Conservation (phyloP, 208 protist species). For the Acanthamoeba sp. region DNA sequence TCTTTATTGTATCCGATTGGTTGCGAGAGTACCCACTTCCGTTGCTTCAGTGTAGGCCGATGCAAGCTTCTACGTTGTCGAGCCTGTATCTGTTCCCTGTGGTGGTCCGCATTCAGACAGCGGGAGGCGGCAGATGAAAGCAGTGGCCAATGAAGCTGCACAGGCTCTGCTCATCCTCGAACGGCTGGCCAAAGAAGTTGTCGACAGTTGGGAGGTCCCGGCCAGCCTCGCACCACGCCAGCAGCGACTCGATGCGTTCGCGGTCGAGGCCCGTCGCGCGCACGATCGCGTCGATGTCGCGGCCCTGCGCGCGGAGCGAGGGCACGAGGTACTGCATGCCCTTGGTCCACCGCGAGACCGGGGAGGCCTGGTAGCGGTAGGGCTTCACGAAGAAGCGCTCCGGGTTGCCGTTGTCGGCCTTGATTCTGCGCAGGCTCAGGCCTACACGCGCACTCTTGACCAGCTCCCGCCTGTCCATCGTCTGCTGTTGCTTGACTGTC, state of each 20-base stretch:
- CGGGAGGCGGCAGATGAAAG: too few relatives aligned
- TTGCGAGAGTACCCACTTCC: too few relatives aligned
- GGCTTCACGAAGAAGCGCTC: not conserved
- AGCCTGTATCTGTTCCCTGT: too few relatives aligned
- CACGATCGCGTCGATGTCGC: not conserved
- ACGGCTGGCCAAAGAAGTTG: not conserved
- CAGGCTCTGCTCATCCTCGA: not conserved
- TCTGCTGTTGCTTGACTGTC: not conserved
- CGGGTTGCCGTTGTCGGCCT: not conserved
- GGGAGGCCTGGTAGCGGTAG: slow-evolving; percentile 12
- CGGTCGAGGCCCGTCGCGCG: slow-evolving; percentile 13
- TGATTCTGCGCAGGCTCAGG: slow-evolving; percentile 43
- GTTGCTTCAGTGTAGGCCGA: too few relatives aligned
- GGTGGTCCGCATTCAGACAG: too few relatives aligned
- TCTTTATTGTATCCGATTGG: too few relatives aligned
- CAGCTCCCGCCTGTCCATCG: not conserved
- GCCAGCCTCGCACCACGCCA: not conserved
- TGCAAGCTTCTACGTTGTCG: too few relatives aligned
- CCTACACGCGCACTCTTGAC: slow-evolving; percentile 41
- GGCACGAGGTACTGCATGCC: slow-evolving; percentile 14
- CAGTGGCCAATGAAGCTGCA: slow-evolving; percentile 45
- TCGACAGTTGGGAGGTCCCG: not conserved
- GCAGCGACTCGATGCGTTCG: not conserved
- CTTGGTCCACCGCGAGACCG: slow-evolving; percentile 9
- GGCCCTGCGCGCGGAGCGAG: slow-evolving; percentile 3